These are phyloP conservation scores for Cercospora citrullina DNA, from an alignment of 2,329 filamentous ascomycete genomes.

Conservation along the genomic window DNA sequence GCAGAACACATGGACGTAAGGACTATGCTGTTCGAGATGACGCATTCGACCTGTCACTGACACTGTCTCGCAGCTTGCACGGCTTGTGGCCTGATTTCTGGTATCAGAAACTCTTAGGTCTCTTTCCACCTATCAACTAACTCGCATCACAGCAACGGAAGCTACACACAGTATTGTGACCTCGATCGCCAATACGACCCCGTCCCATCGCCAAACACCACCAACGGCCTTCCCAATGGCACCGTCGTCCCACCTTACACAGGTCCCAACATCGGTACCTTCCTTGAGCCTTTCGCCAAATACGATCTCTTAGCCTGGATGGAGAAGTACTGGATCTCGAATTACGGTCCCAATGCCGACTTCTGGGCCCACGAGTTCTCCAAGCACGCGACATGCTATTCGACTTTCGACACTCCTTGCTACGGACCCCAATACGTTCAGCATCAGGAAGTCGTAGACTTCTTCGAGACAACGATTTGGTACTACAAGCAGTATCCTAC, in stretches of 20 bases:
- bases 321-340: constrained; percentile 65
- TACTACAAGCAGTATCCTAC: constrained; percentile 63
- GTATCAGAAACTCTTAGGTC: background rate
- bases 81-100: constrained; percentile 11
- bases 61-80: background rate
- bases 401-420: constrained; percentile 64
- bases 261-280: constrained; percentile 59
- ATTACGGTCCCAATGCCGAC: constrained; percentile 55
- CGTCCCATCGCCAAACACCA: constrained; percentile 59
- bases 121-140: background rate
- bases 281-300: constrained; percentile 59
- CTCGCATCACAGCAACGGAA: constrained; percentile 45
- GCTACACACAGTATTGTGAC: constrained; percentile 68
- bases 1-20: constrained; percentile 55
- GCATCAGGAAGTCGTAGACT: constrained; percentile 63
- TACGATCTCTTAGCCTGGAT: constrained; percentile 64
- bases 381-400: constrained; percentile 58
- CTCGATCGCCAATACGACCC: constrained; percentile 65
- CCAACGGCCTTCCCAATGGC: constrained; percentile 55
- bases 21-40: background rate
- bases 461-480: constrained; percentile 60
- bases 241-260: constrained; percentile 58
- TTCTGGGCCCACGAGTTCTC: constrained; percentile 56
- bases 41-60: background rate
- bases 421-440: constrained; percentile 59